Percentiles rank a stretch among this genome's conserved stretches.
Conservation (phyloP, 345 rosid genomes). For the Eucalyptus rudis region DNA sequence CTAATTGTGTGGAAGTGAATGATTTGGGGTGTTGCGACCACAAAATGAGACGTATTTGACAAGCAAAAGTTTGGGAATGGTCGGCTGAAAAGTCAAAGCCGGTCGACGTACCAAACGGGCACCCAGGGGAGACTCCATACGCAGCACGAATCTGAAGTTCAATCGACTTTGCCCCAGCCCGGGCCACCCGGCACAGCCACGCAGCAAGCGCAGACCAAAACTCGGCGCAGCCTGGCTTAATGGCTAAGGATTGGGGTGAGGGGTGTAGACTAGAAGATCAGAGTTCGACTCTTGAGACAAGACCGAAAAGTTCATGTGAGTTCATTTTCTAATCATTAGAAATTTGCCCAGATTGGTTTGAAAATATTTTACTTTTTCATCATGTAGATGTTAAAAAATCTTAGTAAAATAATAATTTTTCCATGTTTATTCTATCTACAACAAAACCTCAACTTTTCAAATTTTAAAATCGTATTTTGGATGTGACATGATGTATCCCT, state of each 20-base stretch:
- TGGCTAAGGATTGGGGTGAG: not conserved
- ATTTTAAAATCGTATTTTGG: too few species aligned
- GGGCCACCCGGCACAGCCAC: not conserved
- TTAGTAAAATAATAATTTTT: too few species aligned
- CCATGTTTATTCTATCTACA: not conserved
- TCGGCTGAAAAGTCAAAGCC: not conserved
- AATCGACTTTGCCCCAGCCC: not conserved
- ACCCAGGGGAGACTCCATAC: not conserved
- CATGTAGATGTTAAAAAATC: not conserved
- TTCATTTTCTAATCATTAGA: too few species aligned
- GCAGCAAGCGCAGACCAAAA: not conserved
- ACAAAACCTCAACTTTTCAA: too few species aligned
- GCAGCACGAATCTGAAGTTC: not conserved
- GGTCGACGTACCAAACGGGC: not conserved
- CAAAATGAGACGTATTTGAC: not conserved
- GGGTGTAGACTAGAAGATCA: not conserved
- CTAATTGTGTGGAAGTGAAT: not conserved
- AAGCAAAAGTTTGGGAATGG: not conserved
- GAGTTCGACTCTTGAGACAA: not conserved
- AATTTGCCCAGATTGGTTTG: not conserved
- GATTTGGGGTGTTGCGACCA: not conserved
- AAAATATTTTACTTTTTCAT: too few species aligned
- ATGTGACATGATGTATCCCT: not conserved
- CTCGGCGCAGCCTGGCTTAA: fast-evolving
- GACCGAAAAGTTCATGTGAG: not conserved